phyloP scores from a whole-genome alignment of 192 early-diverging fungal species.

The Mortierella hygrophila region DNA sequence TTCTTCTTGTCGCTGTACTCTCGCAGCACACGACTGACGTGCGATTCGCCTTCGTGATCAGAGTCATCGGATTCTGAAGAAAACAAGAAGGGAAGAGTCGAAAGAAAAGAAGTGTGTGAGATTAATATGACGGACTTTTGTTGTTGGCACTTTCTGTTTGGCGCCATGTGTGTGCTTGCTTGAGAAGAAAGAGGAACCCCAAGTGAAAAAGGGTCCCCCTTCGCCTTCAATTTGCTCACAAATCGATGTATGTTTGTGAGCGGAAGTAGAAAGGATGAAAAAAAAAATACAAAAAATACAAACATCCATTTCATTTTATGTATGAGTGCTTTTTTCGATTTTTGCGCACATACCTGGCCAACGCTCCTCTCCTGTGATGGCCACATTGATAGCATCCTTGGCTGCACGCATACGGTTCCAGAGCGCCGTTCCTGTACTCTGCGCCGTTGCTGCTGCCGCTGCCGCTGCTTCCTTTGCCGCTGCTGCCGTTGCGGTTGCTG shows the following conservation, averaged over 20 bases:
- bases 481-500: background rate
- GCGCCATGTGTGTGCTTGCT: background rate
- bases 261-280: background rate
- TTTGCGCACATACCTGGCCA: conserved; percentile 49
- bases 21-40: conserved; percentile 37
- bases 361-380: conserved; percentile 50
- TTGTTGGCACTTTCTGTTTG: background rate
- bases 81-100: background rate
- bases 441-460: conserved; percentile 6
- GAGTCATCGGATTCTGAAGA: conserved; percentile 44
- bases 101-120: background rate
- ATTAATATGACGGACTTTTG: conserved; percentile 1
- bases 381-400: conserved; percentile 50
- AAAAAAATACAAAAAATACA: background rate
- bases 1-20: conserved; percentile 35
- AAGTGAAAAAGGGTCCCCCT: background rate
- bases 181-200: background rate
- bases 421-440: conserved; percentile 29
- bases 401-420: conserved; percentile 48
- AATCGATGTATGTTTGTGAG: background rate
- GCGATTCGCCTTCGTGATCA: conserved; percentile 49
- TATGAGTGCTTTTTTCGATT: background rate
- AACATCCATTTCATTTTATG: background rate
- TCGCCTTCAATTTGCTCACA: background rate
- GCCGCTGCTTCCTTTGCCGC: conserved; percentile 4